A percentile compares a stretch with the other conserved stretches of the same genome.
phyloP scores from a whole-genome alignment of 106 monocot species.

The Cymbidium sinense region DNA sequence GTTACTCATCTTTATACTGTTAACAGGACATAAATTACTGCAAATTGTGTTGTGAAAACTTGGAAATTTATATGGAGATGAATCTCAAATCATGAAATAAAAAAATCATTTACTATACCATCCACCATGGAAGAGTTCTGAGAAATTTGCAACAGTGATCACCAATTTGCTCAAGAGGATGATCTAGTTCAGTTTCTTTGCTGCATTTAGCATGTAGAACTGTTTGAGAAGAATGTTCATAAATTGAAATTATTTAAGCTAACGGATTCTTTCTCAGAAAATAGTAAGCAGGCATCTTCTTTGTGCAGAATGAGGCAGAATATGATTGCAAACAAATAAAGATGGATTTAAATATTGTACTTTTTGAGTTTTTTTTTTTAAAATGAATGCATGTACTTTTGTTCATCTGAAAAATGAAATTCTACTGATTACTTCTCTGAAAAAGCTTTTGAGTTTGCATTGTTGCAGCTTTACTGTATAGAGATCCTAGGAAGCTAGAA shows the following conservation, averaged over 20 bases:
- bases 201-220: not conserved
- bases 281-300: not conserved
- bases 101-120: not conserved
- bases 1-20: not conserved
- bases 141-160: no score
- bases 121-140: not conserved
- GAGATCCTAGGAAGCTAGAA: constrained; percentile 10
- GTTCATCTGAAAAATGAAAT: not conserved
- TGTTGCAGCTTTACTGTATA: constrained; percentile 2
- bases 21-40: not conserved
- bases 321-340: constrained; percentile 5
- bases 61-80: constrained; percentile 1
- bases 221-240: not conserved
- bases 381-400: no score
- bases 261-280: constrained; percentile 3
- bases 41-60: not conserved
- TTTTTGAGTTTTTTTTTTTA: not conserved
- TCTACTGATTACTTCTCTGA: constrained; percentile 4
- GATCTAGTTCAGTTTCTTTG: not conserved
- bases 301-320: not conserved
- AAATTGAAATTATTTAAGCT: not conserved
- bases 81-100: not conserved
- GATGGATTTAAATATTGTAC: no score
- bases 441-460: constrained; percentile 1
- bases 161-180: not conserved